Conservation (phyloP, 1,284 basidiomycete genomes). For the Moesziomyces parantarcticus region DNA sequence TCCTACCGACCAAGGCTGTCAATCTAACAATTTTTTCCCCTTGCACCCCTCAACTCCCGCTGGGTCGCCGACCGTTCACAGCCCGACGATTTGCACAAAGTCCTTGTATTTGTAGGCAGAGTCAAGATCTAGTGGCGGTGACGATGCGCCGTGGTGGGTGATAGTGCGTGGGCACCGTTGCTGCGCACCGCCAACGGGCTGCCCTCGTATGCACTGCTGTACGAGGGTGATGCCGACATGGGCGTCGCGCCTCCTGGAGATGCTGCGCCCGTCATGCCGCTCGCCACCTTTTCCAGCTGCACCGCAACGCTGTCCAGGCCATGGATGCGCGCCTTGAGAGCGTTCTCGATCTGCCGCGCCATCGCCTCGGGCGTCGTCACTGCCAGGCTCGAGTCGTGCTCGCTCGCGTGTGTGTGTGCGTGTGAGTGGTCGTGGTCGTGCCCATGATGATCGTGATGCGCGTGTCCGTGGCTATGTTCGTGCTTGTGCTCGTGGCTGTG, state of each 20-base stretch:
- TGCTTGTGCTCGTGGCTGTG: constrained; percentile 8
- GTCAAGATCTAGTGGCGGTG: constrained; percentile 10
- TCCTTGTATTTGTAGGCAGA: too few species aligned
- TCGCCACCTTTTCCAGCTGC: constrained; percentile 45
- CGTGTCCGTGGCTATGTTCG: constrained; percentile 59
- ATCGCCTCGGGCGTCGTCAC: constrained; percentile 46
- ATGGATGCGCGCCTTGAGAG: constrained; percentile 51
- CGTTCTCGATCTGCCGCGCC: constrained; percentile 41
- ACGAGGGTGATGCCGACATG: constrained; percentile 28
- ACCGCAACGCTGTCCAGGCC: constrained; percentile 57
- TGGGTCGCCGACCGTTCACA: too few species aligned
- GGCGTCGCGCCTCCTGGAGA: constrained; percentile 14
- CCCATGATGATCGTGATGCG: constrained; percentile 70
- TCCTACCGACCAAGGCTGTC: too few species aligned
- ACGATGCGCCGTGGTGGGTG: constrained; percentile 17
- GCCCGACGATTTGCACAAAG: too few species aligned
- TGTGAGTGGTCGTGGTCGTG: constrained; percentile 72
- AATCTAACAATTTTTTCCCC: too few species aligned
- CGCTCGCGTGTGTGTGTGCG: constrained; percentile 64
- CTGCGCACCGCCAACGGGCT: constrained; percentile 12
- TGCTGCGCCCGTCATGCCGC: background rate
- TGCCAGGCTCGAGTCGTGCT: constrained; percentile 1
- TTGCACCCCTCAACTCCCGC: too few species aligned
- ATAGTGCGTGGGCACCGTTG: constrained; percentile 6
- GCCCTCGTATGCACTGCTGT: constrained; percentile 26